These are phyloP conservation scores for Teunomyces cretensis DNA, from an alignment of 805 yeast genomes.

Conservation along the genomic window DNA sequence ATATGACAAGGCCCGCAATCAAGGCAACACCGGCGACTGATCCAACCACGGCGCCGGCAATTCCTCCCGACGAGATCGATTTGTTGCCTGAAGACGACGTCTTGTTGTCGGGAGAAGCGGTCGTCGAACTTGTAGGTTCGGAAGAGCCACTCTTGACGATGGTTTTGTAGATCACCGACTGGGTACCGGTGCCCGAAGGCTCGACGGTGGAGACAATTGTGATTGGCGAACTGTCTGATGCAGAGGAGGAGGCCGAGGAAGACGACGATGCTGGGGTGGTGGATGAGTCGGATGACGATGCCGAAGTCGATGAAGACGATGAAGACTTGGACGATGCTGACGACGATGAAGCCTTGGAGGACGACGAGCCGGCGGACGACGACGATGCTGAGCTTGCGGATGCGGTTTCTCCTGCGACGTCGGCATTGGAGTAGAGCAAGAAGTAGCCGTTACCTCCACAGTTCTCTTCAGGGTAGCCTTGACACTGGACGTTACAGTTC, in stretches of 20 bases:
- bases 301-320: conserved; percentile 11
- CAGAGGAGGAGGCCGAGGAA: conserved; percentile 13
- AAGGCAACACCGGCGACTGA: conserved; percentile 37
- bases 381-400: conserved; percentile 9
- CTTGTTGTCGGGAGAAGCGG: conserved; percentile 8
- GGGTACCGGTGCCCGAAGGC: conserved; percentile 10
- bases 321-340: conserved; percentile 9
- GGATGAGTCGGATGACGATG: conserved; percentile 8
- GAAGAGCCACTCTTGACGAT: conserved; percentile 17
- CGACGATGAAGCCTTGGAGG: conserved; percentile 6
- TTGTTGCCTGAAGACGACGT: conserved; percentile 9
- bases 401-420: conserved; percentile 15
- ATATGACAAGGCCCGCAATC: conserved; percentile 19
- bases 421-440: conserved; percentile 43
- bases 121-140: conserved; percentile 3
- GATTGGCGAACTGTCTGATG: conserved; percentile 9
- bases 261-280: conserved; percentile 11
- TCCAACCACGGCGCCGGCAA: conserved; percentile 46
- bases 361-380: conserved; percentile 5
- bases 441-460: conserved; percentile 56
- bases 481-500: conserved; percentile 41
- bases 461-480: conserved; percentile 58
- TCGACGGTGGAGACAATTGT: conserved; percentile 9
- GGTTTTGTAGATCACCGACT: conserved; percentile 21
- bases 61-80: conserved; percentile 37